A percentile compares a stretch with the other conserved stretches of the same genome.
These are phyloP conservation scores for Penicillium fimorum DNA, from an alignment of 495 filamentous ascomycete genomes.

Conservation along the genomic window DNA sequence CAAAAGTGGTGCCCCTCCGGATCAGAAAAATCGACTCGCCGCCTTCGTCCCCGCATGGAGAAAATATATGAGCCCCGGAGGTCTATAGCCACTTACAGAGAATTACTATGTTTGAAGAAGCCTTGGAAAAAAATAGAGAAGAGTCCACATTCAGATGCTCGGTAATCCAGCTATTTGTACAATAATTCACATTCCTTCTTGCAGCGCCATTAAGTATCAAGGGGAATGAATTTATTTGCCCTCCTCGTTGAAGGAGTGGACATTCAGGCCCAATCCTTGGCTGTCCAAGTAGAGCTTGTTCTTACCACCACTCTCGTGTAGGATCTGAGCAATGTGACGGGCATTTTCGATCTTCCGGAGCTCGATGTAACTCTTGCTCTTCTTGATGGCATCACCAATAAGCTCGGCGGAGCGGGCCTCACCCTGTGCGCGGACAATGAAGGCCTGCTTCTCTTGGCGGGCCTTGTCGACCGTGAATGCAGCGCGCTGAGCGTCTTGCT, in stretches of 20 bases:
- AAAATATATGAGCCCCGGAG: conserved; percentile 4
- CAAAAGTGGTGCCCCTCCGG: conserved; percentile 7
- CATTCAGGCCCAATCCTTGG: conserved; percentile 87
- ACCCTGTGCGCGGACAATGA: conserved; percentile 97
- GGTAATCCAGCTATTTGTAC: conserved; percentile 47
- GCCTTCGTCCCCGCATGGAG: conserved; percentile 34
- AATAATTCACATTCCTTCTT: conserved; percentile 30
- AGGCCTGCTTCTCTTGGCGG: conserved; percentile 98
- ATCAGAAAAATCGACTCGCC: conserved; percentile 33
- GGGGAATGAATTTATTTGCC: conserved; percentile 31
- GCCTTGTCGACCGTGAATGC: conserved; percentile 99
- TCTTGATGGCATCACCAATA: conserved; percentile 99
- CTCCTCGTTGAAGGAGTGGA: conserved; percentile 53
- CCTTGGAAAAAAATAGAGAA: conserved; percentile 33
- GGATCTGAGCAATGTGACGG: conserved; percentile 72
- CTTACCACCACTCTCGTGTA: conserved; percentile 81
- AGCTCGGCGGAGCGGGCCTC: conserved; percentile 97
- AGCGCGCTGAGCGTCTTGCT: conserved; percentile 96
- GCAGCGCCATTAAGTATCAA: conserved; percentile 29
- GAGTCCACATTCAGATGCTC: conserved; percentile 40
- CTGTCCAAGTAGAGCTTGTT: conserved; percentile 94
- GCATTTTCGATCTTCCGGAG: conserved; percentile 97
- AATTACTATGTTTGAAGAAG: neutral
- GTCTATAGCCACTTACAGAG: neutral
- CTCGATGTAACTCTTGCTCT: conserved; percentile 94